These are phyloP conservation scores for Apophysomyces sp. DNA, from an alignment of 371 early-diverging fungal species.

Conservation along the genomic window DNA sequence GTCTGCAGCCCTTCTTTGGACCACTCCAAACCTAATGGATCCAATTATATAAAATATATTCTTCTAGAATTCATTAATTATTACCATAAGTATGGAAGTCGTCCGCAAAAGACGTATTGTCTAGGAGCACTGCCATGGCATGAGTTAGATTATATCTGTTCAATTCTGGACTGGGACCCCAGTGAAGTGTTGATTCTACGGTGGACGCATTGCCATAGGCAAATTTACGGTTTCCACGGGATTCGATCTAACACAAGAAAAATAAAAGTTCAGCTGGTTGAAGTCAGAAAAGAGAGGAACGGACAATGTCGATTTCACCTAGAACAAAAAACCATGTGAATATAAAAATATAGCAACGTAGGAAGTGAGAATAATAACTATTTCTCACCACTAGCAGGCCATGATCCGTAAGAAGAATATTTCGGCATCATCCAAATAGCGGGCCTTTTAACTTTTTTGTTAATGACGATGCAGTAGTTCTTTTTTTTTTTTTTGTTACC, in stretches of 20 bases:
- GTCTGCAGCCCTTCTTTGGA: conserved; percentile 57
- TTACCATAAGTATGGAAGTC: conserved; percentile 42
- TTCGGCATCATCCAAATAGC: conserved; percentile 75
- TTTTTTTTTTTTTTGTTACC: conserved; percentile 34
- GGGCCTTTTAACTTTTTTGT: conserved; percentile 22
- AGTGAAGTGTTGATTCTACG: conserved; percentile 59
- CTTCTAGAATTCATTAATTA: too few species aligned
- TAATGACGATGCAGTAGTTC: background rate
- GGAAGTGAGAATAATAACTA: conserved; percentile 7
- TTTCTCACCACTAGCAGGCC: conserved; percentile 72
- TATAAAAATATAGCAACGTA: background rate
- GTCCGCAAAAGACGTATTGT: conserved; percentile 42
- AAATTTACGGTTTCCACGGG: conserved; percentile 59
- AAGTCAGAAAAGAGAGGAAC: background rate
- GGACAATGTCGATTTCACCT: conserved; percentile 52
- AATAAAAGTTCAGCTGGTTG: background rate
- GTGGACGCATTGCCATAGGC: conserved; percentile 43
- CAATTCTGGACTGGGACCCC: conserved; percentile 54
- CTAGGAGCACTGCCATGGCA: conserved; percentile 26
- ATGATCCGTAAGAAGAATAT: conserved; percentile 62
- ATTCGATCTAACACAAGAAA: conserved; percentile 42
- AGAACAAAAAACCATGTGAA: background rate
- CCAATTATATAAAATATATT: too few species aligned
- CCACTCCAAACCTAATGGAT: conserved; percentile 55
- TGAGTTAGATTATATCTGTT: conserved; percentile 44